Percentiles rank a stretch among this genome's conserved stretches.
Conservation (phyloP, 148 eudicot species). For the Talinum fruticosum region DNA sequence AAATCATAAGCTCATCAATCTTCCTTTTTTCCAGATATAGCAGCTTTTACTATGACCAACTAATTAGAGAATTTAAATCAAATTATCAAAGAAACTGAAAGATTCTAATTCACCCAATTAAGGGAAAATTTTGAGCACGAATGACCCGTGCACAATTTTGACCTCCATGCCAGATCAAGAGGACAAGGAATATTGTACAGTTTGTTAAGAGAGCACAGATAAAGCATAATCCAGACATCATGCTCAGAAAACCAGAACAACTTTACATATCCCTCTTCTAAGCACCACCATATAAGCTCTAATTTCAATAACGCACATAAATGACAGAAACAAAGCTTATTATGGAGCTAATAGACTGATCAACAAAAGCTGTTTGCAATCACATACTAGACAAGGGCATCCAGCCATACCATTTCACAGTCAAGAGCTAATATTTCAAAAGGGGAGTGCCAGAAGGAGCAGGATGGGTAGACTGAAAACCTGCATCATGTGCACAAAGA, state of each 20-base stretch:
- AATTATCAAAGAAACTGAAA: background rate
- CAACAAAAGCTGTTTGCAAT: background rate
- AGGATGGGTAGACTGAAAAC: constrained; percentile 11
- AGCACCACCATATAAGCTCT: background rate
- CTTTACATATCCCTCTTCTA: background rate
- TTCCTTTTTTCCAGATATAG: background rate
- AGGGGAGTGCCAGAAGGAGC: constrained; percentile 19
- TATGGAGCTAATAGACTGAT: background rate
- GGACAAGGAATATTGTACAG: background rate
- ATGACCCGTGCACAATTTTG: background rate
- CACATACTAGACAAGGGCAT: constrained; percentile 13
- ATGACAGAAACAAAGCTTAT: constrained; percentile 1
- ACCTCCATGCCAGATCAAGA: background rate
- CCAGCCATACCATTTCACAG: constrained; percentile 30
- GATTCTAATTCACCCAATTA: background rate
- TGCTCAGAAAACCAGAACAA: background rate
- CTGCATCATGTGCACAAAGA: constrained; percentile 39
- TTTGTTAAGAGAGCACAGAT: background rate
- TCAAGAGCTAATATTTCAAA: constrained; percentile 28
- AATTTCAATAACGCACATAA: background rate
- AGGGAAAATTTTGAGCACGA: background rate
- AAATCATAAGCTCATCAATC: background rate
- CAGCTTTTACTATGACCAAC: background rate
- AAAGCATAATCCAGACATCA: background rate
- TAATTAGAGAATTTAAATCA: background rate